phyloP scores from a whole-genome alignment of 2,329 filamentous ascomycete genomes.

The Aspergillus sp. region DNA sequence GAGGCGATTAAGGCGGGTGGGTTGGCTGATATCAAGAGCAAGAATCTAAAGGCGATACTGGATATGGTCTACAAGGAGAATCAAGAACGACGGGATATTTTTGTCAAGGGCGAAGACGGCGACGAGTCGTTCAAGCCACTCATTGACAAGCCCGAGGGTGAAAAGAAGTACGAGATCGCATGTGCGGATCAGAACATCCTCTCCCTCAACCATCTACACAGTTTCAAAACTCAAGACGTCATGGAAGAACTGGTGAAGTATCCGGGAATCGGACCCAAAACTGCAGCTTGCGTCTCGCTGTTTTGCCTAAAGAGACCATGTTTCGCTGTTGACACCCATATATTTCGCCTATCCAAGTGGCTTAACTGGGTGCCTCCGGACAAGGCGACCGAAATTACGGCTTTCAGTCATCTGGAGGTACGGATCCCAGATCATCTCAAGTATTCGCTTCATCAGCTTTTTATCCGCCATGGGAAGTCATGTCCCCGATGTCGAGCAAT shows the following conservation, averaged over 20 bases:
- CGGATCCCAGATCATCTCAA: conserved; percentile 62
- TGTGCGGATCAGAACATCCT: conserved; percentile 60
- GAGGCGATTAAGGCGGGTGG: conserved; percentile 71
- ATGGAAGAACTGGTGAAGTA: conserved; percentile 59
- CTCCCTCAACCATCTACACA: conserved; percentile 63
- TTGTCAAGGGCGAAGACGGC: conserved; percentile 49
- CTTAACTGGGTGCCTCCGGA: conserved; percentile 60
- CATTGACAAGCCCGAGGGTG: conserved; percentile 41
- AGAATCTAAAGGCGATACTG: conserved; percentile 71
- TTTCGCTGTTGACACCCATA: conserved; percentile 67
- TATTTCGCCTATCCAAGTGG: conserved; percentile 63
- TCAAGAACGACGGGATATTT: conserved; percentile 53
- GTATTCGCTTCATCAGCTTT: conserved; percentile 61
- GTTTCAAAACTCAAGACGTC: conserved; percentile 55
- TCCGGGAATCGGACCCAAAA: conserved; percentile 66
- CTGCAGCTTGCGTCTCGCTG: conserved; percentile 63
- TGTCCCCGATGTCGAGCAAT: conserved; percentile 62
- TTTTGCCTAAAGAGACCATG: conserved; percentile 64
- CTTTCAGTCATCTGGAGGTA: conserved; percentile 61
- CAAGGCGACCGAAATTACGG: conserved; percentile 47
- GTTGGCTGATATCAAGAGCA: conserved; percentile 68
- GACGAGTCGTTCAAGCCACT: conserved; percentile 25
- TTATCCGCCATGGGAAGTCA: conserved; percentile 62
- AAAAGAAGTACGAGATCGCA: conserved; percentile 59
- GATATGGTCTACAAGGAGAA: conserved; percentile 72